Evolutionary conservation across 306 rosid species (phyloP), one percentile per base, ranked within the genome.

Genomic region (Vicia faba): DNA sequence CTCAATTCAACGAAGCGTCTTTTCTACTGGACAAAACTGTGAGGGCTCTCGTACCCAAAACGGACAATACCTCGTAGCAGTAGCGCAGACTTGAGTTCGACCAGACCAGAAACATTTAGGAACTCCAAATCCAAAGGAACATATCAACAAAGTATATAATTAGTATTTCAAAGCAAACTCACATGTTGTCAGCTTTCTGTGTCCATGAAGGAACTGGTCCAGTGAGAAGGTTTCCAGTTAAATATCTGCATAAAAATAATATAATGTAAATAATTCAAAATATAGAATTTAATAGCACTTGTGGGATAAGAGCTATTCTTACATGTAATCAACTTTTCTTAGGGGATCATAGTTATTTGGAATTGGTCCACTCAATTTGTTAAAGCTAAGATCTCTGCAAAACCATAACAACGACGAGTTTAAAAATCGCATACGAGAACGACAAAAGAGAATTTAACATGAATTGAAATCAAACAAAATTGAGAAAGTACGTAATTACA

Each of bases 161-260:
- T 20, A 23, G 8, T 0, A 53, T 25, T 54, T 54, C 36, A 26
- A 26, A n/a, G 36, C 13, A 8, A 36, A 65, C 91, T 81, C 73
- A 88, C 91, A 72, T 4, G 4, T 8, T 19, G 3, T 2, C 3
- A 11, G 29, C 84, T 3, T 59, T 68, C 5, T 10, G 38, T 61
- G 69, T 16, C 89, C 86, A 85, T 6, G 48, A 5, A 39, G 85
- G 88, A 41, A 76, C 65, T 0, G 53, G 0, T 73, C 91, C 96
- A 13, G 77, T 76, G 8, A 88, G 80, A 77, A 78, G 7, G 76
- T 88, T 86, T 79, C 84, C 83, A 29, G 86, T 86, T 35, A 88
- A 79, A 81, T 76, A 82, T 48, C 96, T 86, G 29, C 43, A 71
- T 13, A 55, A 26, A 28, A 44, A 23, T n/a, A n/a, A n/a, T n/a